Evolutionary conservation across 768 basidiomycete species (phyloP).

Genomic region (Boletus coccyginus): DNA sequence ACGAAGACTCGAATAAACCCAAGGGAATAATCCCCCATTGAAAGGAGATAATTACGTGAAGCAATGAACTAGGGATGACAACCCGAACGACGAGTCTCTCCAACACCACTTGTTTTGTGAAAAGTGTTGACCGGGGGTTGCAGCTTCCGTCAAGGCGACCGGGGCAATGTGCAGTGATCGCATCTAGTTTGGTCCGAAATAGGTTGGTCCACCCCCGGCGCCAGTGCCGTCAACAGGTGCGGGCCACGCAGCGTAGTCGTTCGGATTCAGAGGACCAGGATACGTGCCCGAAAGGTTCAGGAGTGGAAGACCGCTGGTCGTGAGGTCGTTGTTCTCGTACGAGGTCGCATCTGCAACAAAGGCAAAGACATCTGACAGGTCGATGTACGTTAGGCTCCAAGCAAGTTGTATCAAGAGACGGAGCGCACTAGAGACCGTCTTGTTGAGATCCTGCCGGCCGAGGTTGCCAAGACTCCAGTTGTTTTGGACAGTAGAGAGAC

Average conservation of each 20-base stretch:
- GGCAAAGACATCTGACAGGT: conserved; percentile 45
- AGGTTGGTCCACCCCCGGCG: conserved; percentile 43
- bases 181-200: conserved; percentile 35
- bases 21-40: too few relatives aligned
- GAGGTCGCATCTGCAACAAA: conserved; percentile 47
- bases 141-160: conserved; percentile 33
- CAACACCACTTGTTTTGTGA: too few relatives aligned
- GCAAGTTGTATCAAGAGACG: neutral
- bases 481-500: conserved; percentile 51
- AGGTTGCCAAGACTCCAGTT: conserved; percentile 64
- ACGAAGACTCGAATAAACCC: too few relatives aligned
- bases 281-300: conserved; percentile 41
- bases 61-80: too few relatives aligned
- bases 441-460: conserved; percentile 55
- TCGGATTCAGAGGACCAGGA: conserved; percentile 44
- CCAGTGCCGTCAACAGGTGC: conserved; percentile 40
- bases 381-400: neutral
- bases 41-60: too few relatives aligned
- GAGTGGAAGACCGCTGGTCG: conserved; percentile 28
- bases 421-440: conserved; percentile 28
- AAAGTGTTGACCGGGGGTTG: too few relatives aligned
- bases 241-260: conserved; percentile 41
- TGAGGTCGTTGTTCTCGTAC: conserved; percentile 39
- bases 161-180: conserved; percentile 33
- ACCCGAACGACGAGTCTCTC: too few relatives aligned